phyloP scores from a whole-genome alignment of 257 asterid genomes.

The Penstemon newberryi region DNA sequence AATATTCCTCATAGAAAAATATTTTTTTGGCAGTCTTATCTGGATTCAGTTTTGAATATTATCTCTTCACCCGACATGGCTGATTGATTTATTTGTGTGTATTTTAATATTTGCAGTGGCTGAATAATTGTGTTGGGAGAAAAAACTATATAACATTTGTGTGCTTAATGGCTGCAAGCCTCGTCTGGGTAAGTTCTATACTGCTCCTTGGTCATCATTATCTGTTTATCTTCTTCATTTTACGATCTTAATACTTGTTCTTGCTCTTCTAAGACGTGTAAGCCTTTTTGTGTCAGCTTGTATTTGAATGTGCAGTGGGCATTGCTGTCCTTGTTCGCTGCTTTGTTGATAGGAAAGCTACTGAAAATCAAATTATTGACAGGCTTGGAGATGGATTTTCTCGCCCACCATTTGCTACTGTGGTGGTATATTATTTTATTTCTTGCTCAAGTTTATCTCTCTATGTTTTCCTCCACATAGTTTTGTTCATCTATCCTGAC shows the following conservation, averaged over 20 bases:
- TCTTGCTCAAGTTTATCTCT: constrained; percentile 10
- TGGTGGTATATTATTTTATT: constrained; percentile 61
- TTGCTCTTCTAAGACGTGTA: constrained; percentile 21
- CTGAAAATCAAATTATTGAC: constrained; percentile 67
- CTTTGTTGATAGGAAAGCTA: constrained; percentile 64
- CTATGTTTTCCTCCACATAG: no score
- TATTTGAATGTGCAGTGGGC: constrained; percentile 83
- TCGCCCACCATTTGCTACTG: constrained; percentile 89
- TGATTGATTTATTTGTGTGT: constrained; percentile 26
- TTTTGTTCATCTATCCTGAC: no score
- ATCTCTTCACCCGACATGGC: background rate
- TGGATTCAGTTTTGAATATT: constrained; percentile 5
- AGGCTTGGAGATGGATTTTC: constrained; percentile 96
- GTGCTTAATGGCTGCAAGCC: constrained; percentile 91
- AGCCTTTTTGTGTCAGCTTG: constrained; percentile 60
- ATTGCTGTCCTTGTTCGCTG: constrained; percentile 90
- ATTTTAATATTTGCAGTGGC: constrained; percentile 66
- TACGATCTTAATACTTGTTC: background rate
- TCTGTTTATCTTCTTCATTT: constrained; percentile 6
- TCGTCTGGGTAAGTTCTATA: constrained; percentile 70
- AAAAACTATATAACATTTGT: constrained; percentile 81
- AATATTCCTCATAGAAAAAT: background rate
- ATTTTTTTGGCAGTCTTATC: background rate
- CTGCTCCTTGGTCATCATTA: constrained; percentile 13
- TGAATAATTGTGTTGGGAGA: constrained; percentile 94